Conservation (phyloP, 1,139 yeast species). For the Taiozyma sp. region DNA sequence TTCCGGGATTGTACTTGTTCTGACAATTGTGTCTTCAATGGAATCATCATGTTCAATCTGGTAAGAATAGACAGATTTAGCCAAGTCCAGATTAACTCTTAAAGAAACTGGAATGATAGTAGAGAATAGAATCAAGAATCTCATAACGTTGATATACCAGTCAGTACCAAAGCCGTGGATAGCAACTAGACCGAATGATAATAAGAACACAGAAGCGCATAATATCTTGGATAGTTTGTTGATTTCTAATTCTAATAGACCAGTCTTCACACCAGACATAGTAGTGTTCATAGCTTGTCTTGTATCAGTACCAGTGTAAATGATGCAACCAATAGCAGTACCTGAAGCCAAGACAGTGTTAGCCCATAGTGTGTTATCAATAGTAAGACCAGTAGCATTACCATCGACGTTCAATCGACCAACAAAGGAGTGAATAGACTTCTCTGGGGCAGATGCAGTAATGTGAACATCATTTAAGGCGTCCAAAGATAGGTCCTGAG, state of each 20-base stretch:
- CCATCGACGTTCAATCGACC: constrained; percentile 64
- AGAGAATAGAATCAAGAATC: constrained; percentile 87
- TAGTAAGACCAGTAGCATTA: constrained; percentile 61
- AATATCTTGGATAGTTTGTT: constrained; percentile 83
- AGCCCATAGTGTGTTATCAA: constrained; percentile 97
- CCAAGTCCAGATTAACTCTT: constrained; percentile 91
- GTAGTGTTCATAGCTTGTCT: constrained; percentile 94
- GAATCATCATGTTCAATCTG: constrained; percentile 86
- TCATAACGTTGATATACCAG: constrained; percentile 90
- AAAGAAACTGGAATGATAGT: constrained; percentile 95
- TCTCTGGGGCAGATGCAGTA: constrained; percentile 74
- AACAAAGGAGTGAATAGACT: constrained; percentile 73
- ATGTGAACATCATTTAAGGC: constrained; percentile 47
- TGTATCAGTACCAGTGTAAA: constrained; percentile 91
- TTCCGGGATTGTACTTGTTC: constrained; percentile 97
- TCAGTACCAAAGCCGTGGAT: constrained; percentile 69
- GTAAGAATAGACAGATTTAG: constrained; percentile 92
- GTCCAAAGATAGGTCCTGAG: constrained; percentile 53
- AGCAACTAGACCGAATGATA: constrained; percentile 74
- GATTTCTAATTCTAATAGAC: constrained; percentile 85
- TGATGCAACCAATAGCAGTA: constrained; percentile 78
- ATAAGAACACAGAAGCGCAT: constrained; percentile 78
- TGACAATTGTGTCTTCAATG: constrained; percentile 84
- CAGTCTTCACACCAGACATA: constrained; percentile 84
- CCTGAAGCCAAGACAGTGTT: constrained; percentile 96